Evolutionary conservation across 2,329 filamentous ascomycete species (phyloP).

Genomic region (Talaromyces sp.): DNA sequence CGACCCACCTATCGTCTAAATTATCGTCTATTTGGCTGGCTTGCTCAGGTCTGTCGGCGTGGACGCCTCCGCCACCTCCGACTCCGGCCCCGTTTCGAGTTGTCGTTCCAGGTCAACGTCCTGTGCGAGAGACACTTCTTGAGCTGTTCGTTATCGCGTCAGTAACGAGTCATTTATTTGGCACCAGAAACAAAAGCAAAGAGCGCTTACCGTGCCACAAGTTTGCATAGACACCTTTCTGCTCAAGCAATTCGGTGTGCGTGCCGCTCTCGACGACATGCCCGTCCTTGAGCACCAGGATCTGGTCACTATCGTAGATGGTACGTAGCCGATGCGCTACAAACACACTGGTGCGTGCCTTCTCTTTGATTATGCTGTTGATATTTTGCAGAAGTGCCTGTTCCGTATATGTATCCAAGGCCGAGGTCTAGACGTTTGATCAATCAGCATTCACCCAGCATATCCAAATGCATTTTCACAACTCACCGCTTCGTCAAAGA

Average conservation of each 20-base stretch:
- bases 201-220: slow-evolving; percentile 74
- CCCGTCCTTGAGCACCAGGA: slow-evolving; percentile 83
- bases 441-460: neutral
- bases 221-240: slow-evolving; percentile 70
- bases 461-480: neutral
- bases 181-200: neutral
- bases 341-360: slow-evolving; percentile 85
- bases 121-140: slow-evolving; percentile 53
- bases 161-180: neutral
- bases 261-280: slow-evolving; percentile 84
- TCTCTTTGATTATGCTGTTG: slow-evolving; percentile 85
- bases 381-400: slow-evolving; percentile 87
- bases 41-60: slow-evolving; percentile 1
- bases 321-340: slow-evolving; percentile 89
- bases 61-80: slow-evolving; percentile 5
- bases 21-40: slow-evolving; percentile 1
- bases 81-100: slow-evolving; percentile 31
- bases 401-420: slow-evolving; percentile 89
- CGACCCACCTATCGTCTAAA: neutral
- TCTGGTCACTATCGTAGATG: slow-evolving; percentile 88
- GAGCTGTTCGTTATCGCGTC: slow-evolving; percentile 41
- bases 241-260: slow-evolving; percentile 76
- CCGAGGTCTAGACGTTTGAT: slow-evolving; percentile 57
- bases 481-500: slow-evolving; percentile 83
- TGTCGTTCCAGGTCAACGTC: slow-evolving; percentile 38